Base-by-base conservation (phyloP, 2,329 filamentous ascomycete genomes). In the Curvularia eragrostidis region DNA sequence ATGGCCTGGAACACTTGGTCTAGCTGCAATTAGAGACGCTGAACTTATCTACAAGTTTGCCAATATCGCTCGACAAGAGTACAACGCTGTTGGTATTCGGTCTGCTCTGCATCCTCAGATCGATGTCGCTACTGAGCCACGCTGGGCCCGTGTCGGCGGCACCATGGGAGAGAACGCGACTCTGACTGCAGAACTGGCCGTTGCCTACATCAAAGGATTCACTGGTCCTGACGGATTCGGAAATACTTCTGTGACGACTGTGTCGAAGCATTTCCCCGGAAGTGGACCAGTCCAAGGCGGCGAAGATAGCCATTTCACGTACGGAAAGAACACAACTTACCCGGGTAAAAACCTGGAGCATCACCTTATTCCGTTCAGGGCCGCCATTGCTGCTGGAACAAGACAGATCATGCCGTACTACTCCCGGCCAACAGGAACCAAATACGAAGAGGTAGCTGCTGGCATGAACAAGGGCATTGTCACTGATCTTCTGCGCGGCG, bases 231-330 rank as follows among this genome's bases (percentile, higher is more conserved):
- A 77, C 1, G 68, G 74, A 30, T 70, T 83, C n/a, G 81, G 82
- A 0, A 62, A 69, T 0, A 59, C 77, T 26, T 81, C 80, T 1
- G 78, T 84, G 3, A 78, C 77, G 1, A 81, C 82, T 0, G 78
- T 83, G 1, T 83, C 82, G 0, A 85, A 85, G 68, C 82, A 85
- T 59, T 85, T 85, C 62, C 82, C 83, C 0, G 83, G 83, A 4
- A 81, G 78, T 7, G 83, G 83, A 0, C 78, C 82, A 0, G 76
- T 81, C 63, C 71, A 82, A 55, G 71, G 81, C 46, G 83, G 83
- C 19, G 81, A 84, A 46, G 83, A 85, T 62, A 79, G 81, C 15
- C 83, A 85, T 53, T 85, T 84, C 58, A 68, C 69, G 0, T 84
- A 84, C 54, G 83, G 83, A 30, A 82, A 83, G 65, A 82, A 84